phyloP scores from a whole-genome alignment of 2,329 filamentous ascomycete genomes.

The Diplodia mutila region DNA sequence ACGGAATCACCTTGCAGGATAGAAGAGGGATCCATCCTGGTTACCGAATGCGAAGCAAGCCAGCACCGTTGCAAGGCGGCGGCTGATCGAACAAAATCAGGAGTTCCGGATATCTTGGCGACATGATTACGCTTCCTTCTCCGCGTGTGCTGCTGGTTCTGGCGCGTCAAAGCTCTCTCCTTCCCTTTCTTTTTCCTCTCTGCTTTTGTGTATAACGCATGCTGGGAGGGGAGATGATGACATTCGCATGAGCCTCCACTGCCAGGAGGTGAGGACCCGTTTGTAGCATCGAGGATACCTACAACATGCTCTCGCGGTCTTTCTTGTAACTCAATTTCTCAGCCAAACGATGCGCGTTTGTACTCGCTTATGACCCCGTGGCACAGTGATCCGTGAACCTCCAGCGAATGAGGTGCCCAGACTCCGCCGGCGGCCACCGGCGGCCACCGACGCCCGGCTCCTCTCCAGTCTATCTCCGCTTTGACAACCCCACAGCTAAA shows the following conservation, averaged over 20 bases:
- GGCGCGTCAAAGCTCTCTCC: conserved; percentile 34
- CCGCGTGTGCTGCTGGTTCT: conserved; percentile 43
- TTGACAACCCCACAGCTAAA: conserved; percentile 22
- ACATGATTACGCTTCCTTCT: conserved; percentile 43
- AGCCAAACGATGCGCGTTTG: neutral
- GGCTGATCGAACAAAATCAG: conserved; percentile 35
- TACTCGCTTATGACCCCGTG: neutral
- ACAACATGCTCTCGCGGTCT: conserved; percentile 48
- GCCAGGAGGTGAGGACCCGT: conserved; percentile 46
- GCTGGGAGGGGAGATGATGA: conserved; percentile 48
- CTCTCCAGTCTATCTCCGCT: conserved; percentile 17
- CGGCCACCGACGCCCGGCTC: conserved; percentile 15
- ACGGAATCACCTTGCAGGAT: conserved; percentile 48
- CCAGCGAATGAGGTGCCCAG: neutral
- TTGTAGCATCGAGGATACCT: conserved; percentile 52
- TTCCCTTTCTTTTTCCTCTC: conserved; percentile 17
- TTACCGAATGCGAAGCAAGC: conserved; percentile 42
- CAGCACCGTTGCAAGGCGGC: conserved; percentile 36
- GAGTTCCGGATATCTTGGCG: conserved; percentile 51
- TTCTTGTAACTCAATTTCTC: conserved; percentile 29
- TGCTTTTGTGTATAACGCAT: conserved; percentile 43
- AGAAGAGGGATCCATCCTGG: conserved; percentile 48
- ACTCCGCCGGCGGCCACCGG: conserved; percentile 13
- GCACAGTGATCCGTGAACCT: neutral
- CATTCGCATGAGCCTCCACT: conserved; percentile 37